phyloP scores from a whole-genome alignment of 805 yeast genomes.

The Kazachstania viticola region DNA sequence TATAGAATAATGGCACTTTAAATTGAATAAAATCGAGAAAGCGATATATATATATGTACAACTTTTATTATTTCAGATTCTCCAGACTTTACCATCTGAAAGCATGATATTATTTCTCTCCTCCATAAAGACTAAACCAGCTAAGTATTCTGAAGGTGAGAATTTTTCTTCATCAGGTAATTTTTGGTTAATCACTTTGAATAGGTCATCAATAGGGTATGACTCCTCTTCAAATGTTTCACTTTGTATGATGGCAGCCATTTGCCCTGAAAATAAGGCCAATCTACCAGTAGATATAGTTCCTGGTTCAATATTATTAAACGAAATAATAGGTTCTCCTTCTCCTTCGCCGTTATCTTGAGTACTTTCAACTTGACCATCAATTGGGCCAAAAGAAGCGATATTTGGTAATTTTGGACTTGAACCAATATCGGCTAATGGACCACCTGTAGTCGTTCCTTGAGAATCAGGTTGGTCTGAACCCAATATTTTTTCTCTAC shows the following conservation, averaged over 20 bases:
- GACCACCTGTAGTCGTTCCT: slow-evolving; percentile 11
- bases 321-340: slow-evolving; percentile 2
- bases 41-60: too few relatives aligned
- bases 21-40: too few relatives aligned
- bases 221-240: slow-evolving; percentile 35
- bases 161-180: slow-evolving; percentile 39
- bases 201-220: slow-evolving; percentile 29
- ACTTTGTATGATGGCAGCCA: slow-evolving; percentile 37
- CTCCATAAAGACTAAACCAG: slow-evolving; percentile 34
- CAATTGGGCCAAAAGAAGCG: slow-evolving; percentile 5
- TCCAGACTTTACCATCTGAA: slow-evolving; percentile 39
- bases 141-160: slow-evolving; percentile 32
- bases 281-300: slow-evolving; percentile 41
- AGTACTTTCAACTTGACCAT: slow-evolving; percentile 8
- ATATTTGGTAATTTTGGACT: slow-evolving; percentile 14
- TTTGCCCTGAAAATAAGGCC: slow-evolving; percentile 33
- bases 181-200: slow-evolving; percentile 33
- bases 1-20: too few relatives aligned
- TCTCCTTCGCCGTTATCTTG: slow-evolving; percentile 9
- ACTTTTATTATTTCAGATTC: slow-evolving; percentile 21
- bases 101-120: slow-evolving; percentile 37
- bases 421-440: slow-evolving; percentile 15
- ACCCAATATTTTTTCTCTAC: slow-evolving; percentile 7
- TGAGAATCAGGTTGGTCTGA: background rate
- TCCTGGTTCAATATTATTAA: slow-evolving; percentile 18